These are phyloP conservation scores for Gaeumannomyces tritici DNA, from an alignment of 2,329 filamentous ascomycete genomes.

Conservation along the genomic window DNA sequence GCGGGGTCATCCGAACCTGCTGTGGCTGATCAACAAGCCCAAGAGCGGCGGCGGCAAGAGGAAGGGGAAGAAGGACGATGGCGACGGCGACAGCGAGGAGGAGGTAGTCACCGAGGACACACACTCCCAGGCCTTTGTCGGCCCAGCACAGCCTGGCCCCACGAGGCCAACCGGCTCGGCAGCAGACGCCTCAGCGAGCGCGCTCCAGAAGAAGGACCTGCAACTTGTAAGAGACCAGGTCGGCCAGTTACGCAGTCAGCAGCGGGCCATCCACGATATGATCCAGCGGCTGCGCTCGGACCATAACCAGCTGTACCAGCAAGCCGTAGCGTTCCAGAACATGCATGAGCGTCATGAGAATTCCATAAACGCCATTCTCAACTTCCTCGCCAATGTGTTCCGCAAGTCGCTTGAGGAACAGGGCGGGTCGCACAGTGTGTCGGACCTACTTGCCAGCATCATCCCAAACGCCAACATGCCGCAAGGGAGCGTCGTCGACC, in stretches of 20 bases:
- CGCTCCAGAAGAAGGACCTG: conserved; percentile 62
- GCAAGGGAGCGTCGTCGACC: conserved; percentile 50
- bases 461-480: conserved; percentile 44
- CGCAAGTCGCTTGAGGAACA: conserved; percentile 86
- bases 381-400: conserved; percentile 94
- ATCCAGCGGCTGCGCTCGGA: conserved; percentile 75
- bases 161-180: conserved; percentile 11
- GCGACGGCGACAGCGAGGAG: conserved; percentile 64
- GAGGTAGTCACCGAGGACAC: conserved; percentile 49
- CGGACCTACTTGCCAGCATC: conserved; percentile 72
- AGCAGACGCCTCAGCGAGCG: conserved; percentile 21
- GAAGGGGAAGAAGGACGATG: conserved; percentile 52
- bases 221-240: conserved; percentile 71
- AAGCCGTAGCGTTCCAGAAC: conserved; percentile 80
- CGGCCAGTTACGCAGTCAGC: conserved; percentile 72
- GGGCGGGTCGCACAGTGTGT: conserved; percentile 63
- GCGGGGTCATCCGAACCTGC: conserved; percentile 79
- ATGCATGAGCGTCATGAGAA: conserved; percentile 96
- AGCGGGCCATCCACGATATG: conserved; percentile 74
- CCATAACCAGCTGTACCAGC: conserved; percentile 78
- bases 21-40: conserved; percentile 95
- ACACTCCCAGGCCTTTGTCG: conserved; percentile 13
- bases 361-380: conserved; percentile 97
- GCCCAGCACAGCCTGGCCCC: conserved; percentile 10
- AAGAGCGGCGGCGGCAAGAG: conserved; percentile 58